Percentiles rank a stretch among this genome's conserved stretches.
phyloP scores from a whole-genome alignment of 2,329 filamentous ascomycete species.

The Neofusicoccum cordaticola region DNA sequence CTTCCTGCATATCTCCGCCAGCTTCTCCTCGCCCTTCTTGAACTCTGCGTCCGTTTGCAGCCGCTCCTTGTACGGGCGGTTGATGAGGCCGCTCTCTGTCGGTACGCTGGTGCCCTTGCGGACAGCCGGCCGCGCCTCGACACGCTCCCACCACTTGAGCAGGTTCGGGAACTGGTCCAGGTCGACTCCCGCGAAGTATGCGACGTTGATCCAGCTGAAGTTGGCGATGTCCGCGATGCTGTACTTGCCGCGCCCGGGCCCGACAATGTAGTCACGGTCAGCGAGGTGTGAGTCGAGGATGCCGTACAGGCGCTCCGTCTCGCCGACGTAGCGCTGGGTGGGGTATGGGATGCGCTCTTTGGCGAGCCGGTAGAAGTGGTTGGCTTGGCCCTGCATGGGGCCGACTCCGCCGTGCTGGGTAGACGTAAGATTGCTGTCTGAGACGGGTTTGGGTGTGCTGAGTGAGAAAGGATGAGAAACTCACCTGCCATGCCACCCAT shows the following conservation, averaged over 20 bases:
- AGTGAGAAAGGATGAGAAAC: background rate
- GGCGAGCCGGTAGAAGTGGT: constrained; percentile 41
- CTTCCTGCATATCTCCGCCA: constrained; percentile 36
- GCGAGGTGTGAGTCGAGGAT: constrained; percentile 42
- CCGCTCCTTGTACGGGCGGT: constrained; percentile 38
- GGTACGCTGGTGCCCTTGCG: constrained; percentile 39
- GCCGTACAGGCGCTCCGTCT: constrained; percentile 47
- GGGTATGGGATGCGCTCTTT: constrained; percentile 45
- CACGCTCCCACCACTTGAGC: constrained; percentile 44
- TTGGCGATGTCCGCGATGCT: constrained; percentile 47
- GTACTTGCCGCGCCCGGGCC: constrained; percentile 44
- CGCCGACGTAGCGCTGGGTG: constrained; percentile 47
- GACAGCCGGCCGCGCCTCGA: constrained; percentile 42
- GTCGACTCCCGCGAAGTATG: constrained; percentile 41
- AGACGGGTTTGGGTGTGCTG: background rate
- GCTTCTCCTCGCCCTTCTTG: constrained; percentile 44
- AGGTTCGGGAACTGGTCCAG: constrained; percentile 43
- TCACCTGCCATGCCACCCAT: constrained; percentile 61
- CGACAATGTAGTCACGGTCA: constrained; percentile 43
- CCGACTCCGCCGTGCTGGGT: constrained; percentile 22
- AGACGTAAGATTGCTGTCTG: background rate
- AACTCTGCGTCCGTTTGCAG: constrained; percentile 49
- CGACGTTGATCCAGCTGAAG: constrained; percentile 45
- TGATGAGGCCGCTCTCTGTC: constrained; percentile 37
- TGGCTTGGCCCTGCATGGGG: constrained; percentile 39